These are phyloP conservation scores for Aspergillus neoniger DNA, from an alignment of 2,329 filamentous ascomycete genomes.

Conservation along the genomic window DNA sequence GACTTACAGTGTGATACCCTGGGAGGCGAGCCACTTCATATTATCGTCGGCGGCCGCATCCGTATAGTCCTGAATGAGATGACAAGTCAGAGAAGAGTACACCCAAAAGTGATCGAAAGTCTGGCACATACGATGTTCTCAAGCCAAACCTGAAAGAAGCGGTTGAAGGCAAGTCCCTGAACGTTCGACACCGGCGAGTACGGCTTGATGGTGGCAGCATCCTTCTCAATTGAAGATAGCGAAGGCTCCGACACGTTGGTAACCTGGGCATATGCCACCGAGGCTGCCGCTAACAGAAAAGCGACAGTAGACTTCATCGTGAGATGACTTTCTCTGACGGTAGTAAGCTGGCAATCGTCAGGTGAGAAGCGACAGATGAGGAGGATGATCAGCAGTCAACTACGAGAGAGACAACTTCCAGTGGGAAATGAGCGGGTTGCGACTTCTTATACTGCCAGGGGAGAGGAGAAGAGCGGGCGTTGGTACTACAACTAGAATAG, in stretches of 20 bases:
- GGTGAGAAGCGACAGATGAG: not conserved
- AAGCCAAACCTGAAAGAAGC: slow-evolving; percentile 72
- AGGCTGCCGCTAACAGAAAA: slow-evolving; percentile 29
- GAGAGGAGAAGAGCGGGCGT: not conserved
- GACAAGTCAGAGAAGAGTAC: slow-evolving; percentile 45
- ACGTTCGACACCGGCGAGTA: slow-evolving; percentile 65
- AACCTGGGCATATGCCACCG: slow-evolving; percentile 31
- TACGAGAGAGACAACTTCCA: not conserved
- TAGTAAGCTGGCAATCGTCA: not conserved
- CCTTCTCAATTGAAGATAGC: slow-evolving; percentile 31
- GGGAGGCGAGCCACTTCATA: slow-evolving; percentile 32
- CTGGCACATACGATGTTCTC: slow-evolving; percentile 66
- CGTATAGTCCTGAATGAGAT: slow-evolving; percentile 55
- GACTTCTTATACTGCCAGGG: not conserved
- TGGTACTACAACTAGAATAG: not conserved
- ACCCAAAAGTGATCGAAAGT: slow-evolving; percentile 15
- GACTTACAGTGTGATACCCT: slow-evolving; percentile 59
- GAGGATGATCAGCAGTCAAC: slow-evolving; percentile 9
- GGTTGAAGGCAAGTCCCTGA: slow-evolving; percentile 71
- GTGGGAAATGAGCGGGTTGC: not conserved
- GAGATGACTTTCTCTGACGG: not conserved
- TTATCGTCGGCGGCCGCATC: slow-evolving; percentile 62
- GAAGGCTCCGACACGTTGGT: slow-evolving; percentile 29
- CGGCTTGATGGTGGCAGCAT: slow-evolving; percentile 61
- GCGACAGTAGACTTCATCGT: slow-evolving; percentile 48